Percentiles rank a stretch among this genome's conserved stretches.
Evolutionary conservation across 164 flowering plant genomes (phyloP).

Genomic region (Liquidambar formosana): DNA sequence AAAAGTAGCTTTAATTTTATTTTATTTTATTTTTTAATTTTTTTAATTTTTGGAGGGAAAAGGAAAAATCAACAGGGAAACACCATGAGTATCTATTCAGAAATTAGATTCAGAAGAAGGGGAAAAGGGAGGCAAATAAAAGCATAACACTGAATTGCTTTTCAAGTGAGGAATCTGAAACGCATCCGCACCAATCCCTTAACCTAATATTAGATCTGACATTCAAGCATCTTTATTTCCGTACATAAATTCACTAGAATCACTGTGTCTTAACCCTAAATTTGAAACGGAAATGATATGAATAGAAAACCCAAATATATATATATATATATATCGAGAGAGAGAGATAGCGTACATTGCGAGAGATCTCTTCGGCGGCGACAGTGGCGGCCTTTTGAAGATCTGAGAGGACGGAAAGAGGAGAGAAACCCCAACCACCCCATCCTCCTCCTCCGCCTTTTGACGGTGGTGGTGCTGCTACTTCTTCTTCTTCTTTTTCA

Average conservation of each 20-base stretch:
- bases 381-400: conserved; percentile 82
- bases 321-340: not conserved
- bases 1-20: too few relatives aligned
- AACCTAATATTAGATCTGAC: conserved; percentile 10
- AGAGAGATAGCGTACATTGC: conserved; percentile 52
- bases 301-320: not conserved
- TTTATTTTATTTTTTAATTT: too few relatives aligned
- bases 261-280: conserved; percentile 6
- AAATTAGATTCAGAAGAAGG: too few relatives aligned
- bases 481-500: conserved; percentile 15
- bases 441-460: conserved; percentile 66
- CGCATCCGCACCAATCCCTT: not conserved
- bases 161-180: not conserved
- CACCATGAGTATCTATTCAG: too few relatives aligned
- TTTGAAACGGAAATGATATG: not conserved
- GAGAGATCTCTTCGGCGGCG: conserved; percentile 93
- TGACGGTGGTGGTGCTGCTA: not conserved
- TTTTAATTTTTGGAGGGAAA: too few relatives aligned
- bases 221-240: not conserved
- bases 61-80: too few relatives aligned
- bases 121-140: too few relatives aligned
- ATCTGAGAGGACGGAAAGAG: conserved; percentile 77
- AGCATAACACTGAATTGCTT: too few relatives aligned
- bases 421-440: conserved; percentile 96
- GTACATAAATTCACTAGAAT: not conserved